These are phyloP conservation scores for Boletellus ananas DNA, from an alignment of 768 basidiomycete genomes.

Conservation along the genomic window DNA sequence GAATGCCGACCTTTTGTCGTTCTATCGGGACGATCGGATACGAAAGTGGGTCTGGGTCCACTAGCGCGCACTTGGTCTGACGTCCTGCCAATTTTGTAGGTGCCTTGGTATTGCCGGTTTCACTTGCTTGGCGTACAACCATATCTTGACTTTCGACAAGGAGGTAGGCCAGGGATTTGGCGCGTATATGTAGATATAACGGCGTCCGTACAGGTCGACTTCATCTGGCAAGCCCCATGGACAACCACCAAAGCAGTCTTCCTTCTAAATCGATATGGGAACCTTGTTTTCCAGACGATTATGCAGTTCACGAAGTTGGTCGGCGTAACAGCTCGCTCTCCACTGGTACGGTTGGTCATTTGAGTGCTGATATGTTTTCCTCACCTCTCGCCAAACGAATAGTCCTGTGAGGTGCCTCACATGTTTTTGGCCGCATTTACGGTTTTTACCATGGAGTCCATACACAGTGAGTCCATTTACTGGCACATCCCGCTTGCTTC, in stretches of 20 bases:
- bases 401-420: constrained; percentile 8
- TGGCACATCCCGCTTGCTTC: not conserved
- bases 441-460: constrained; percentile 7
- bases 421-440: not conserved
- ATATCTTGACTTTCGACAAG: constrained; percentile 7
- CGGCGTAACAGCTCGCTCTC: not conserved
- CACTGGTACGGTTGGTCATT: not conserved
- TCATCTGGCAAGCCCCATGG: constrained; percentile 16
- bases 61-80: too few species aligned
- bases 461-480: constrained; percentile 10
- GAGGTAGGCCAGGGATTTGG: constrained; percentile 8
- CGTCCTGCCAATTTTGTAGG: too few species aligned
- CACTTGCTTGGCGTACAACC: too few species aligned
- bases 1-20: too few species aligned
- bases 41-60: too few species aligned
- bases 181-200: not conserved
- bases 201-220: constrained; percentile 4
- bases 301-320: constrained; percentile 6
- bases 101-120: too few species aligned
- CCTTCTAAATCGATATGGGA: constrained; percentile 18
- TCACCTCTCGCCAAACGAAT: too few species aligned
- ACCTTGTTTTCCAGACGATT: constrained; percentile 10
- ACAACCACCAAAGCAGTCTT: constrained; percentile 7
- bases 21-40: too few species aligned
- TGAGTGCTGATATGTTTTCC: not conserved